phyloP scores from a whole-genome alignment of 2,329 filamentous ascomycete genomes.

The Aspergillus persii region DNA sequence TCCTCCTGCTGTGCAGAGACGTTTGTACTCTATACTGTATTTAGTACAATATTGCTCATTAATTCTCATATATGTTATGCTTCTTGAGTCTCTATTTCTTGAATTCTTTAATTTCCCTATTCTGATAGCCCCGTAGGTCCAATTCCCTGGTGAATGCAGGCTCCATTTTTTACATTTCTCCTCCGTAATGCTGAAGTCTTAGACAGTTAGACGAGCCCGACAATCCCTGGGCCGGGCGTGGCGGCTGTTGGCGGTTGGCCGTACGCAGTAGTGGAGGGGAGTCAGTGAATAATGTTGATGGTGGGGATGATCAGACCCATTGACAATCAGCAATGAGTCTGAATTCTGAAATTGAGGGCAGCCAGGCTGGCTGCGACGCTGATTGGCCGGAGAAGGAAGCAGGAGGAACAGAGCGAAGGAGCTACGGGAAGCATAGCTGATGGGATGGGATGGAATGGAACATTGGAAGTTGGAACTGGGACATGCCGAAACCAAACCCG shows the following conservation, averaged over 20 bases:
- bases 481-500: not conserved
- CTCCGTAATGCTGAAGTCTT: not conserved
- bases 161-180: not conserved
- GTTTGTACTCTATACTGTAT: too few species aligned
- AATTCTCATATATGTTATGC: not conserved
- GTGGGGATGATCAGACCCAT: constrained; percentile 8
- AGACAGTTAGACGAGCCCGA: not conserved
- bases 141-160: too few species aligned
- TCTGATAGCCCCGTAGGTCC: too few species aligned
- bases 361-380: too few species aligned
- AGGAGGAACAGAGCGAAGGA: not conserved
- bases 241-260: not conserved
- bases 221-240: not conserved
- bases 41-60: not conserved
- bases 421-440: not conserved
- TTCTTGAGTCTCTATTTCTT: not conserved
- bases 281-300: constrained; percentile 1
- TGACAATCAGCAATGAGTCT: not conserved
- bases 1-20: not conserved
- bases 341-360: not conserved
- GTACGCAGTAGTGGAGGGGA: not conserved
- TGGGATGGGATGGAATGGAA: not conserved
- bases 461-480: not conserved
- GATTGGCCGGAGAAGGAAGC: not conserved
- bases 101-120: too few species aligned